Conservation (phyloP, 2,329 filamentous ascomycete species). For the Cercospora canescens region DNA sequence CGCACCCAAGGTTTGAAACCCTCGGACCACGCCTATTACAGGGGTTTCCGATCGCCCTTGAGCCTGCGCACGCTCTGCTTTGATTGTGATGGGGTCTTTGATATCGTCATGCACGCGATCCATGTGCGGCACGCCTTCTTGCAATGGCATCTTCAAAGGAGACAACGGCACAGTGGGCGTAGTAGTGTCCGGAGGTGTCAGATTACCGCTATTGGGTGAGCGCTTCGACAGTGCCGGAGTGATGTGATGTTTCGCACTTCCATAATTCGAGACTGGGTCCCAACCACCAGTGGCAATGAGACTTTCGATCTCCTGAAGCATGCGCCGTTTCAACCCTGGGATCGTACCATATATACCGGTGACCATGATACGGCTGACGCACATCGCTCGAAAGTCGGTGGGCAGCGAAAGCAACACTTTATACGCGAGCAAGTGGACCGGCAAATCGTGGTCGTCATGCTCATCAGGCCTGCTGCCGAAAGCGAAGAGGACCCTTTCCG, state of each 20-base stretch:
- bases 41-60: conserved; percentile 41
- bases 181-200: conserved; percentile 6
- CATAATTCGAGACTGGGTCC: conserved; percentile 73
- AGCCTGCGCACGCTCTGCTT: conserved; percentile 53
- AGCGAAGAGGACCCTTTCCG: conserved; percentile 73
- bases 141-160: conserved; percentile 27
- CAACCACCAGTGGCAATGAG: conserved; percentile 72
- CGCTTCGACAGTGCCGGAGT: conserved; percentile 21
- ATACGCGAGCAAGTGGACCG: conserved; percentile 76
- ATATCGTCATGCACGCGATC: conserved; percentile 33
- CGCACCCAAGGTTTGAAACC: conserved; percentile 67
- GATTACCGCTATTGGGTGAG: conserved; percentile 20
- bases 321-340: conserved; percentile 73
- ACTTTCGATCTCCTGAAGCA: conserved; percentile 71
- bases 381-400: conserved; percentile 77
- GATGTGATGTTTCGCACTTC: conserved; percentile 40
- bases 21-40: conserved; percentile 62
- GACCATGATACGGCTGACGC: conserved; percentile 87
- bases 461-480: conserved; percentile 53
- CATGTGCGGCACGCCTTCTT: conserved; percentile 26
- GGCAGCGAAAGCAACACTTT: conserved; percentile 72
- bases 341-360: conserved; percentile 78
- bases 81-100: conserved; percentile 54
- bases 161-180: conserved; percentile 16
- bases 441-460: conserved; percentile 84